These are phyloP conservation scores for Arctostaphylos glauca DNA, from an alignment of 148 eudicot species.

Conservation along the genomic window DNA sequence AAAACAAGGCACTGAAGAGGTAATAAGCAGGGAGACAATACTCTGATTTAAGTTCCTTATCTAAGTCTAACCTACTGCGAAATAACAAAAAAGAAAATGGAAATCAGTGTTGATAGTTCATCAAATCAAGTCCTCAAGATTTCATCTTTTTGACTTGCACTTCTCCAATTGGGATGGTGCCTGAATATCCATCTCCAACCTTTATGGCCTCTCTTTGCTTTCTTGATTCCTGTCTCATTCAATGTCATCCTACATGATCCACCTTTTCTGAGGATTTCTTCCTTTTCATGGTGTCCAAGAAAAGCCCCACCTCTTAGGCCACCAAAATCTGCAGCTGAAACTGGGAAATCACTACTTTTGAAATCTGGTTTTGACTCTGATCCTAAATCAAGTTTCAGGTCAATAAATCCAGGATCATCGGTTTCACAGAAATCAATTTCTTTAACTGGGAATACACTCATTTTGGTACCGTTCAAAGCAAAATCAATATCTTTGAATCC, in stretches of 20 bases:
- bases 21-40: background rate
- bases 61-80: background rate
- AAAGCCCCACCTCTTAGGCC: conserved; percentile 24
- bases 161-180: conserved; percentile 36
- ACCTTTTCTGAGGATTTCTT: conserved; percentile 25
- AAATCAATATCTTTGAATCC: conserved; percentile 15
- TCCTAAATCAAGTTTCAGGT: conserved; percentile 54
- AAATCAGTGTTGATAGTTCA: background rate
- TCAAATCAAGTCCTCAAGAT: conserved; percentile 15
- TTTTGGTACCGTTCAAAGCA: background rate
- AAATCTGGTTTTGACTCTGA: conserved; percentile 27
- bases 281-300: conserved; percentile 11
- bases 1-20: background rate
- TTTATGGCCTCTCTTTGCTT: conserved; percentile 50
- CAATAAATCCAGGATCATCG: conserved; percentile 77
- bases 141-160: conserved; percentile 29
- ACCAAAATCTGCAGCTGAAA: conserved; percentile 30
- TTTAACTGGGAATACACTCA: conserved; percentile 35
- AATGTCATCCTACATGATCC: conserved; percentile 49
- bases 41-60: background rate
- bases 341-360: conserved; percentile 21
- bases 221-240: conserved; percentile 49
- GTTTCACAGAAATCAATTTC: conserved; percentile 52
- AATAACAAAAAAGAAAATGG: background rate
- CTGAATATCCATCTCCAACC: conserved; percentile 82